A percentile compares a stretch with the other conserved stretches of the same genome.
Conservation (phyloP, 768 basidiomycete species). For the Tulasnella sp. region DNA sequence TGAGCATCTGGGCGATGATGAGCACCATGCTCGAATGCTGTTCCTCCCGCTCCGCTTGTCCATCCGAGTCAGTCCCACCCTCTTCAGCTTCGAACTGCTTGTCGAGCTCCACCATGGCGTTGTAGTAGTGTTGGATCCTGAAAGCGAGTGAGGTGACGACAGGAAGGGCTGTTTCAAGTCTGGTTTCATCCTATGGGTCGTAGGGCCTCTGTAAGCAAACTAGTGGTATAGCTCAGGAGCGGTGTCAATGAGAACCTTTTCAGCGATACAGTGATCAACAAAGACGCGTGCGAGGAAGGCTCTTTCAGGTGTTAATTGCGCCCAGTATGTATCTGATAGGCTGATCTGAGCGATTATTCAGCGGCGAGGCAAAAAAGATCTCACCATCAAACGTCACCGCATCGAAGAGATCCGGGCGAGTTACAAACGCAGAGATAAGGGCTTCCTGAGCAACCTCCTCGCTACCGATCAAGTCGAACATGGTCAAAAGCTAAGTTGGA, state of each 20-base stretch:
- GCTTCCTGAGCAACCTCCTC: slow-evolving; percentile 63
- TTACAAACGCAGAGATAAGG: slow-evolving; percentile 58
- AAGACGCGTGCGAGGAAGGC: slow-evolving; percentile 78
- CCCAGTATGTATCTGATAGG: slow-evolving; percentile 54
- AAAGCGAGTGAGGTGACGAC: slow-evolving; percentile 78
- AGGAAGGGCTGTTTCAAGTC: slow-evolving; percentile 63
- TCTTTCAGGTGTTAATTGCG: slow-evolving; percentile 54
- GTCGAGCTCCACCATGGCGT: slow-evolving; percentile 41
- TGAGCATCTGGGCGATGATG: slow-evolving; percentile 70
- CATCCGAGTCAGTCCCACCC: slow-evolving; percentile 34
- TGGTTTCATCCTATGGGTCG: slow-evolving; percentile 39
- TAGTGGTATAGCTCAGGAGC: neutral
- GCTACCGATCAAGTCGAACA: slow-evolving; percentile 45
- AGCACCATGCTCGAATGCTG: slow-evolving; percentile 37
- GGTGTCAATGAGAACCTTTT: slow-evolving; percentile 29
- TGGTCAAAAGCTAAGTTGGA: slow-evolving; percentile 39
- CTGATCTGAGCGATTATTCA: slow-evolving; percentile 25
- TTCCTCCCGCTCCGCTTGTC: slow-evolving; percentile 38
- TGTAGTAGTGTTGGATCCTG: slow-evolving; percentile 60
- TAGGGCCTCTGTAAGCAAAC: neutral
- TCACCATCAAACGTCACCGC: slow-evolving; percentile 58
- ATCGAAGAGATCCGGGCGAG: slow-evolving; percentile 54
- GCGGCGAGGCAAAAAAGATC: neutral
- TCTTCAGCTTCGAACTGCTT: slow-evolving; percentile 29
- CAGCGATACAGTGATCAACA: slow-evolving; percentile 57